Evolutionary conservation across 768 basidiomycete genomes (phyloP).

Genomic region (Tylopilus balloui): DNA sequence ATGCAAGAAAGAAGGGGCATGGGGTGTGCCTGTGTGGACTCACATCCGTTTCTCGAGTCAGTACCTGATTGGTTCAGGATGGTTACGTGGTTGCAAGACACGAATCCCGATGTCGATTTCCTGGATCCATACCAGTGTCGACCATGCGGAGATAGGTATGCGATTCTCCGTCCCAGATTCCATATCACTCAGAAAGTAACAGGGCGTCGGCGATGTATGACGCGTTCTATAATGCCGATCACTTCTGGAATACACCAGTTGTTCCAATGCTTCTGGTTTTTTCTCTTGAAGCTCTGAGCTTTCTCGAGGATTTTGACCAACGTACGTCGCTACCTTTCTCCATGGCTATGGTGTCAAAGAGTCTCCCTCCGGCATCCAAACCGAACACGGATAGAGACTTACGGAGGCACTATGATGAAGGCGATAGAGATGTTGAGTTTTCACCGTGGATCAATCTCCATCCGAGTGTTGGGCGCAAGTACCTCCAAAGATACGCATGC

Average conservation of each 20-base stretch:
- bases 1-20: background rate
- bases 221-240: background rate
- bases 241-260: background rate
- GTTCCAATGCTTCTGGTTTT: background rate
- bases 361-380: background rate
- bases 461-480: background rate
- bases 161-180: background rate
- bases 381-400: background rate
- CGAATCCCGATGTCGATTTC: background rate
- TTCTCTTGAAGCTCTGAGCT: slow-evolving; percentile 1
- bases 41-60: background rate
- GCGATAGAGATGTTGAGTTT: background rate
- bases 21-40: background rate
- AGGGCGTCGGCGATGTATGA: background rate
- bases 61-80: background rate
- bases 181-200: background rate
- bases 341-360: background rate
- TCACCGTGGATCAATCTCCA: slow-evolving; percentile 2
- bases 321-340: background rate
- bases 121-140: background rate
- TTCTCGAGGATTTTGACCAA: background rate
- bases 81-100: background rate
- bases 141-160: background rate
- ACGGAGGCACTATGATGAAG: background rate
- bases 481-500: slow-evolving; percentile 1